phyloP scores from a whole-genome alignment of 1,284 basidiomycete species.

The Hypsizygus ulmarius region DNA sequence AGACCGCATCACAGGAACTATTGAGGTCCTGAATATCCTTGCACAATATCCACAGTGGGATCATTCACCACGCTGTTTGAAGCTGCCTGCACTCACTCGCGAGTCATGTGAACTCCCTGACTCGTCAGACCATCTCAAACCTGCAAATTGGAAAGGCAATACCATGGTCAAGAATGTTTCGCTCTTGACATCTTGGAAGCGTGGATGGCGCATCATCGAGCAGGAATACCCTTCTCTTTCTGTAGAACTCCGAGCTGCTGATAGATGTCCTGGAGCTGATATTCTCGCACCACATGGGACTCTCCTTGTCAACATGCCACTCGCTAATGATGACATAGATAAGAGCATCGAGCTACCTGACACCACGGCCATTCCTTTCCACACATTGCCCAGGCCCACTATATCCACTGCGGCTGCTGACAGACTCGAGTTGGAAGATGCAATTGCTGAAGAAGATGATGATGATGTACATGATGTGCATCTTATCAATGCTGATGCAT shows the following conservation, averaged over 20 bases:
- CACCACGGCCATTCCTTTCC: neutral
- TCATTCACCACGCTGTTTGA: conserved; percentile 26
- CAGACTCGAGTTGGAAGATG: conserved; percentile 9
- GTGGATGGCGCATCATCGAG: conserved; percentile 21
- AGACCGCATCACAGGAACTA: conserved; percentile 26
- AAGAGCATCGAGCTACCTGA: conserved; percentile 7
- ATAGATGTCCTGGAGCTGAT: conserved; percentile 6
- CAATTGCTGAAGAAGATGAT: neutral
- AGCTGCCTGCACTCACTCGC: conserved; percentile 18
- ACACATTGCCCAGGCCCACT: neutral
- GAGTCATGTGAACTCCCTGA: conserved; percentile 18
- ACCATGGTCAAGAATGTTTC: conserved; percentile 23
- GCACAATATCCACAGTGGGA: conserved; percentile 38
- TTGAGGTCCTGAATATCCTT: conserved; percentile 31
- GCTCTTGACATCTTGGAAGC: conserved; percentile 29
- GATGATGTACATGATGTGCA: too few relatives aligned
- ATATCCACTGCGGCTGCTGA: neutral
- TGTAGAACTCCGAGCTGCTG: conserved; percentile 12
- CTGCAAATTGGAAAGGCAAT: conserved; percentile 27
- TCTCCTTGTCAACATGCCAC: conserved; percentile 19
- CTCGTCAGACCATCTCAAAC: conserved; percentile 30
- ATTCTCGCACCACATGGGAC: conserved; percentile 26
- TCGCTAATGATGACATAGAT: conserved; percentile 22
- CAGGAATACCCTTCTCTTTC: conserved; percentile 11
- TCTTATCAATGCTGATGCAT: neutral